Evolutionary conservation across 2,329 filamentous ascomycete genomes (phyloP).

Genomic region (Furcasterigmium furcatum): DNA sequence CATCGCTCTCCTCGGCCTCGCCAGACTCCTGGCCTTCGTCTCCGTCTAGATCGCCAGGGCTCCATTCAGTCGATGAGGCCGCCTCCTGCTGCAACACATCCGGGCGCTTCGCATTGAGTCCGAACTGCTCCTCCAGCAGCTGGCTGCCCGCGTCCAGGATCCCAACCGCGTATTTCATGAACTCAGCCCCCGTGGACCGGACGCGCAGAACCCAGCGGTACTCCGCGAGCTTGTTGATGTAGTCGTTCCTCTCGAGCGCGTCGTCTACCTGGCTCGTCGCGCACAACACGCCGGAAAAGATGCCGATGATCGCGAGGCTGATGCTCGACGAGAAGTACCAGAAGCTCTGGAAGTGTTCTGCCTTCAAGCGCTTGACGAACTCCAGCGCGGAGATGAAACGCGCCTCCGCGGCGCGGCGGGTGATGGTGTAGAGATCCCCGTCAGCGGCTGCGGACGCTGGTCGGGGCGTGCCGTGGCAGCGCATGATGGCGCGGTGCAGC

Average conservation of each 20-base stretch:
- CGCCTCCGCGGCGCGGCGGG: conserved; percentile 19
- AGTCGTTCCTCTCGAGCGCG: conserved; percentile 3
- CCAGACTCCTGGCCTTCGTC: neutral
- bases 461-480: conserved; percentile 17
- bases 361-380: conserved; percentile 28
- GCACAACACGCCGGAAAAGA: conserved; percentile 22
- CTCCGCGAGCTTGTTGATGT: conserved; percentile 10
- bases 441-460: neutral
- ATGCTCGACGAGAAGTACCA: conserved; percentile 32
- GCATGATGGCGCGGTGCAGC: conserved; percentile 37
- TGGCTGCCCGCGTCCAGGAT: conserved; percentile 8
- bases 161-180: conserved; percentile 10
- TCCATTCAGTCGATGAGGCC: too few species aligned
- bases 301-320: conserved; percentile 26
- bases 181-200: conserved; percentile 7
- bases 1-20: neutral
- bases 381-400: conserved; percentile 25
- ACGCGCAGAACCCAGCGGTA: conserved; percentile 13
- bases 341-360: conserved; percentile 35
- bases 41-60: neutral
- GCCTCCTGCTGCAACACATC: neutral
- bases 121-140: conserved; percentile 7
- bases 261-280: conserved; percentile 8
- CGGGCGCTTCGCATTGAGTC: neutral
- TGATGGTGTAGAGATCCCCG: conserved; percentile 6